A percentile compares a stretch with the other conserved stretches of the same genome.
Evolutionary conservation across 2,329 filamentous ascomycete species (phyloP).

Genomic region (Curvularia sp.): DNA sequence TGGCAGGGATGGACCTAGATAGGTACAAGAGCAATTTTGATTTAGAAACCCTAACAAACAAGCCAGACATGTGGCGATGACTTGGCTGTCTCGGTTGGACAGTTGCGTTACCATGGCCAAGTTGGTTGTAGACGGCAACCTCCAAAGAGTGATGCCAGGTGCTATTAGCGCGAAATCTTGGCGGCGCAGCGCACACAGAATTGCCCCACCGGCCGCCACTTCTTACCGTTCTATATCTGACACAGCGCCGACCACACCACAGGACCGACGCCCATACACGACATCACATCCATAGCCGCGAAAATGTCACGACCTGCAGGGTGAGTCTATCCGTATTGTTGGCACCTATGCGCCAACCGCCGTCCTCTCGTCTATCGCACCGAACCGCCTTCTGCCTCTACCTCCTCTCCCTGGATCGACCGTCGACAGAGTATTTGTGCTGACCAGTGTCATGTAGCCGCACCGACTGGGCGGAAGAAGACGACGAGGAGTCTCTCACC

Average conservation of each 20-base stretch:
- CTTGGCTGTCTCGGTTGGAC: not conserved
- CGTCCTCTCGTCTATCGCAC: not conserved
- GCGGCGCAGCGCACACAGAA: conserved; percentile 28
- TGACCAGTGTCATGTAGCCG: conserved; percentile 51
- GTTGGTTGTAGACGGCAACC: not conserved
- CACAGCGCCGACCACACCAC: conserved; percentile 10
- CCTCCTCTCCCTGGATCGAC: not conserved
- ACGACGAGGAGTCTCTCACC: conserved; percentile 77
- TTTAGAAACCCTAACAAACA: too few relatives aligned
- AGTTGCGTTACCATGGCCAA: not conserved
- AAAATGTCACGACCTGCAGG: conserved; percentile 51
- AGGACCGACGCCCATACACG: conserved; percentile 1
- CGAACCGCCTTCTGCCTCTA: not conserved
- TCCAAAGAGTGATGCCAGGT: conserved; percentile 1
- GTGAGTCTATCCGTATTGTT: conserved; percentile 27
- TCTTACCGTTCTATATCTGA: conserved; percentile 16
- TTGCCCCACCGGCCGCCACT: conserved; percentile 25
- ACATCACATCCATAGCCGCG: conserved; percentile 24
- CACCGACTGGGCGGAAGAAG: conserved; percentile 89
- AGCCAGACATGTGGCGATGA: not conserved
- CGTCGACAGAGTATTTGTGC: conserved; percentile 5
- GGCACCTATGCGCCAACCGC: not conserved
- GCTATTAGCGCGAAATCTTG: conserved; percentile 28
- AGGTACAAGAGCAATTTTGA: too few relatives aligned
- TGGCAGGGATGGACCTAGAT: not conserved